phyloP scores from a whole-genome alignment of 208 protist genomes.

The Acanthamoeba royreba region DNA sequence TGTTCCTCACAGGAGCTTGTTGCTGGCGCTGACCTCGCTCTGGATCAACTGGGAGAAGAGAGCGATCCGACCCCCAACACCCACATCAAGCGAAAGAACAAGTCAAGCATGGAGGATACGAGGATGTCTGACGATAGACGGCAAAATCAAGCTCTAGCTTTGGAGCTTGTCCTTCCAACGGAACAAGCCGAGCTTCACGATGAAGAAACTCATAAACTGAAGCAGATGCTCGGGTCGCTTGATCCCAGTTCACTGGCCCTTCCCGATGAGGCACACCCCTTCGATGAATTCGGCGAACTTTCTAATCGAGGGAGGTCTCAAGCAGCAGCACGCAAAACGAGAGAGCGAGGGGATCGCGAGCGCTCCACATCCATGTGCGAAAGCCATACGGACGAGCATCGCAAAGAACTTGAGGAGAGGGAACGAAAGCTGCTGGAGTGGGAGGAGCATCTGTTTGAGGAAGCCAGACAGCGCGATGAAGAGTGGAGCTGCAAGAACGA shows the following conservation, averaged over 20 bases:
- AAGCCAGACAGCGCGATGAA: background rate
- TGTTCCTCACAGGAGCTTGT: no score
- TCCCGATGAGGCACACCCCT: background rate
- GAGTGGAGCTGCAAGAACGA: background rate
- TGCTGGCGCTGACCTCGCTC: background rate
- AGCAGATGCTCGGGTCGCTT: background rate
- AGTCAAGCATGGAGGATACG: no score
- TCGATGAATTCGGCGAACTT: background rate
- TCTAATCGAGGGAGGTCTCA: background rate
- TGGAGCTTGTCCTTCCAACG: no score
- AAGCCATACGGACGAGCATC: background rate
- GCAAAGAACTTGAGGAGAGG: background rate
- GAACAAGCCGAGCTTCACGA: background rate
- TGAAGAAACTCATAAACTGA: background rate
- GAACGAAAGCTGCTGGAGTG: background rate
- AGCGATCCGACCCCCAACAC: background rate
- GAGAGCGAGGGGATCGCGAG: background rate
- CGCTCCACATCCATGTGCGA: no score
- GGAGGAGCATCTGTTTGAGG: conserved; percentile 8
- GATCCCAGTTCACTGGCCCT: background rate
- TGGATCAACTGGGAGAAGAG: background rate
- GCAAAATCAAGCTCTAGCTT: no score
- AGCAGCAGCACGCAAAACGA: background rate
- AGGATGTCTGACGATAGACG: no score
- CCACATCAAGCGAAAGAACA: no score